Evolutionary conservation across 208 protist genomes (phyloP).

Genomic region (Trypanosomatidae sp.): DNA sequence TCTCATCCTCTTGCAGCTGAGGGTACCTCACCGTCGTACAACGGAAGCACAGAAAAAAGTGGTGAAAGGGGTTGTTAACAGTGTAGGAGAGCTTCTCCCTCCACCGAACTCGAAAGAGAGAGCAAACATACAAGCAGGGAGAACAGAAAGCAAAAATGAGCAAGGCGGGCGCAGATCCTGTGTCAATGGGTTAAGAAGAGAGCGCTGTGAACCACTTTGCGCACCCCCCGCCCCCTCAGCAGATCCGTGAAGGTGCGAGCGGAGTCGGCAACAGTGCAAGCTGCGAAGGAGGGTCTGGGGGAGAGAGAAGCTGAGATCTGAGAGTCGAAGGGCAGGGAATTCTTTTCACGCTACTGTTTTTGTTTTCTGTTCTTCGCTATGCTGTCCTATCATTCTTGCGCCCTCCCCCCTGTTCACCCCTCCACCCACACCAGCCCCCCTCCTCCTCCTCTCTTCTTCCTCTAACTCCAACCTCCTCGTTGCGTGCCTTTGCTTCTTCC

Average conservation of each 20-base stretch:
- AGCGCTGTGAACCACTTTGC: background rate
- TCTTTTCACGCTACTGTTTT: background rate
- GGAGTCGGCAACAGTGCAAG: background rate
- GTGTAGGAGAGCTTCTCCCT: background rate
- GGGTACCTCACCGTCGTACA: background rate
- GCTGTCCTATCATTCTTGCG: background rate
- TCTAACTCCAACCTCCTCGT: background rate
- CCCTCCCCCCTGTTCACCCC: background rate
- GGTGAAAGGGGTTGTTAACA: background rate
- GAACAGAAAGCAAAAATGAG: background rate
- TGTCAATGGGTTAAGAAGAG: background rate
- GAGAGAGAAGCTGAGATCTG: background rate
- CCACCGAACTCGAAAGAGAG: background rate
- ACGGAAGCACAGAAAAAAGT: background rate
- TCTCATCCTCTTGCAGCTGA: background rate
- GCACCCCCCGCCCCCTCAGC: background rate
- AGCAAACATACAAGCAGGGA: background rate
- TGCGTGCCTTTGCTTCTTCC: background rate
- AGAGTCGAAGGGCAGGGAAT: background rate
- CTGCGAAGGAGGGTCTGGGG: background rate
- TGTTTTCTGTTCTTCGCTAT: conserved; percentile 1
- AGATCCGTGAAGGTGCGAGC: background rate
- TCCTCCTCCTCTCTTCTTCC: background rate
- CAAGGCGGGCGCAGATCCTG: background rate
- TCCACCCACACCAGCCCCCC: background rate